Base-by-base conservation (phyloP, 169 alveolate species). In the Hepatocystis sp. region DNA sequence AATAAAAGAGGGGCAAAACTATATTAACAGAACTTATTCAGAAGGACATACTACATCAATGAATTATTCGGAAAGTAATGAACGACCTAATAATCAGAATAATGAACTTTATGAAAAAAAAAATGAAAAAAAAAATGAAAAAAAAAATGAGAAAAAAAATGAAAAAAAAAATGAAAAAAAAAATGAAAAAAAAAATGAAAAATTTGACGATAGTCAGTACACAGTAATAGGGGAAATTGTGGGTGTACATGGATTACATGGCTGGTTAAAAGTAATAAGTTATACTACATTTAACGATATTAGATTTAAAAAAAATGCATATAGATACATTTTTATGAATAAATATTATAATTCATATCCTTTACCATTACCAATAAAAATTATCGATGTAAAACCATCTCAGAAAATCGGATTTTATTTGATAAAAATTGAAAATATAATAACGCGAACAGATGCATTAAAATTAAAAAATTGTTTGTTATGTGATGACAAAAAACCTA, bases 211-310 rank as follows among this genome's bases (percentile, higher is more conserved):
- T n/a, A n/a, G n/a, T n/a, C n/a, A n/a, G n/a, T 81, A 30, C 53
- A 61, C 68, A 0, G 89, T 81, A 4, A 81, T 81, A 2, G 89
- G 89, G 1, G 84, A 81, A 49, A 81, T 81, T 13, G 84, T 63
- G n/a, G 89, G 89, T 3, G 84, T 81, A 21, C 61, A 46, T 23
- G 89, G 89, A 8, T 23, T 81, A 4, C 60, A 19, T 1, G 89
- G 89, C 0, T 81, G 66, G 17, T 5, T 81, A 25, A 81, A 81
- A 42, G 84, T 81, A 10, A 40, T 81, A 0, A 81, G 89, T 32
- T 81, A 49, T 21, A 81, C 89, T 0, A 81, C 89, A 0, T 81
- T 81, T 63, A 81, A 81, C 27, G 84, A 81, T 63, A 81, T 81
- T 0, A 13, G 89, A 15, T 81, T 81, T 51, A 36, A 63, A 53